Evolutionary conservation across 1,139 yeast species (phyloP), one percentile per base, ranked within the genome.

Genomic region (Saccharomycopsis crataegensis): DNA sequence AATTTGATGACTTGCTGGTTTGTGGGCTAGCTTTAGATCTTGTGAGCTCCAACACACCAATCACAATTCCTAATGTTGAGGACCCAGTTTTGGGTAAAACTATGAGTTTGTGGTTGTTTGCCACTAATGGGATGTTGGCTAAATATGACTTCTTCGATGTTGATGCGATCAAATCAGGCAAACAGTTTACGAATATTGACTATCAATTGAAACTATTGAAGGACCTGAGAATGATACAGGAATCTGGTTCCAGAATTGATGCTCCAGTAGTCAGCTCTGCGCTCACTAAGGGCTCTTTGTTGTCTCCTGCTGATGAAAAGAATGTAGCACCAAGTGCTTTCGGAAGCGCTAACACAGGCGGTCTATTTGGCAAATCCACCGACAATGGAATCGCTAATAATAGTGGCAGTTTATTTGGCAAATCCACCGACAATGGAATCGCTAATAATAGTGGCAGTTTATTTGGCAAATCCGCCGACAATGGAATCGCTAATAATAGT

Each of bases 1-100:
- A 46, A 33, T 49, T 16, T 32, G 57, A 55, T n/a, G 57, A 55
- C 36, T 45, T 55, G 43, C 32, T 31, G n/a, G 43, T 49, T 11
- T 32, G 34, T 37, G 57, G 57, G 14, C 31, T 46, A 6, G 48
- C 51, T 12, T 5, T 55, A 9, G 57, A 55, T 43, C 34, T 52
- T 31, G 16, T n/a, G 8, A 32, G 43, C 37, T 14, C 50, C 4
- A 47, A 34, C 9, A 14, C 32, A 12, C 42, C 14, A n/a, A 41
- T 22, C 6, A 31, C 45, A 14, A 22, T 50, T 7, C 46, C 53
- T 12, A 32, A 46, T 9, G 16, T 50, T 11, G 56, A 53, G 34
- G 50, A 33, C n/a, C 40, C 38, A 3, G 44, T 43, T 9, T 34
- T n/a, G 6, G 51, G 45, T 11, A 28, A 16, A 8, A 32, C 42